Percentiles rank a stretch among this genome's conserved stretches.
Evolutionary conservation across 1,284 basidiomycete genomes (phyloP).

Genomic region (Boletus smithii): DNA sequence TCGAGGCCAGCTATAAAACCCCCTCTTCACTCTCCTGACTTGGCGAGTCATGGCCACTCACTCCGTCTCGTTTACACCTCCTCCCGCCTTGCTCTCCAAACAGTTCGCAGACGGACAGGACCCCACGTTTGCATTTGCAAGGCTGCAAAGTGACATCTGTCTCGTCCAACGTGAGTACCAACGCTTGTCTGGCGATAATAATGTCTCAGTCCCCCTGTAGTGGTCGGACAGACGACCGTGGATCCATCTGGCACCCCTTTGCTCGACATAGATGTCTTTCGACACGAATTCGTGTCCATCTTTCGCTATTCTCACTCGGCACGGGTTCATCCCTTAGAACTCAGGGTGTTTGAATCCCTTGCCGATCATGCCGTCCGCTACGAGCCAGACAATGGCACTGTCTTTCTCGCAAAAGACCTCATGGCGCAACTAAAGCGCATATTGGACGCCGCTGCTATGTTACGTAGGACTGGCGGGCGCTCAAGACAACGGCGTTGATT

Average conservation of each 20-base stretch:
- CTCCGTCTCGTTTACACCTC: conserved; percentile 27
- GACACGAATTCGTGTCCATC: conserved; percentile 58
- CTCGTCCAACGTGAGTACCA: conserved; percentile 47
- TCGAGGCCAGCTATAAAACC: conserved; percentile 2
- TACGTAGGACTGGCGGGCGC: conserved; percentile 11
- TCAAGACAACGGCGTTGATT: conserved; percentile 15
- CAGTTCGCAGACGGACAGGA: conserved; percentile 9
- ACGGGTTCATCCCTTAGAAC: conserved; percentile 48
- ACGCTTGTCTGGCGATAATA: neutral
- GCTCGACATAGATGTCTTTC: conserved; percentile 40
- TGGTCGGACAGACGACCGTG: conserved; percentile 18
- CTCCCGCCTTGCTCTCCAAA: conserved; percentile 13
- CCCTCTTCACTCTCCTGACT: neutral
- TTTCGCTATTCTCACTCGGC: conserved; percentile 49
- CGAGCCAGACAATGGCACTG: conserved; percentile 60
- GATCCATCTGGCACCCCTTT: conserved; percentile 11
- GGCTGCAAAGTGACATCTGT: conserved; percentile 42
- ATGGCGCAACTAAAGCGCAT: conserved; percentile 50
- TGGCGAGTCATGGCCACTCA: conserved; percentile 11
- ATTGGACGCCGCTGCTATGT: conserved; percentile 28
- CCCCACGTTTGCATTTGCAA: conserved; percentile 46
- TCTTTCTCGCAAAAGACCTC: conserved; percentile 58
- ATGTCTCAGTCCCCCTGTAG: conserved; percentile 3
- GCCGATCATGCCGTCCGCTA: conserved; percentile 48
- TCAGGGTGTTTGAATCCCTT: conserved; percentile 54